Conservation (phyloP, 2,329 filamentous ascomycete species). For the Monosporascus sp. region DNA sequence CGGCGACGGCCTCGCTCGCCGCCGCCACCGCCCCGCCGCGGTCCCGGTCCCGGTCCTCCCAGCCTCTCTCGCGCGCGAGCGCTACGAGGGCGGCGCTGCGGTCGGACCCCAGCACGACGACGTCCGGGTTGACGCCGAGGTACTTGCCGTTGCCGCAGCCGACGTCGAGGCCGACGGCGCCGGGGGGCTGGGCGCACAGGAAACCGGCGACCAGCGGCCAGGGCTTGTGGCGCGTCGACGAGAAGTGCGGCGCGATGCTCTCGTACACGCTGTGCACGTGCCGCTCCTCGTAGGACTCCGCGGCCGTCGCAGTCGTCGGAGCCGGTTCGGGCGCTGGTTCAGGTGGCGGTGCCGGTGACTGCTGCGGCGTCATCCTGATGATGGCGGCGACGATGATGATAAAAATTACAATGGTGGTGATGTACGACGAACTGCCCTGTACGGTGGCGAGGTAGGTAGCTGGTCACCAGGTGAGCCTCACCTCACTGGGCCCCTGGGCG, state of each 20-base stretch:
- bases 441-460: too few species aligned
- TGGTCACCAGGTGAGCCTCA: too few species aligned
- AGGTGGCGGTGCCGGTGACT: too few species aligned
- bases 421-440: too few species aligned
- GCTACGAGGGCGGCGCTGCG: constrained; percentile 58
- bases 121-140: constrained; percentile 67
- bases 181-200: constrained; percentile 58
- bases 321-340: too few species aligned
- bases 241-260: constrained; percentile 79
- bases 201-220: constrained; percentile 90
- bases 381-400: too few species aligned
- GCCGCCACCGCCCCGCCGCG: constrained; percentile 4
- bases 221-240: constrained; percentile 72
- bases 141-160: constrained; percentile 99
- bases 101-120: constrained; percentile 83
- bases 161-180: constrained; percentile 80
- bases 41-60: constrained; percentile 5
- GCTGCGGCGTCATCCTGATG: too few species aligned
- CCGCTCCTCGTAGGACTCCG: constrained; percentile 64
- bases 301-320: not conserved
- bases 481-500: too few species aligned
- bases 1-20: constrained; percentile 57
- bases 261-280: constrained; percentile 94
- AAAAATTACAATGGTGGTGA: too few species aligned
- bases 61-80: constrained; percentile 38